Conservation (phyloP, 768 basidiomycete species). For the Lanmaoa rubissima region DNA sequence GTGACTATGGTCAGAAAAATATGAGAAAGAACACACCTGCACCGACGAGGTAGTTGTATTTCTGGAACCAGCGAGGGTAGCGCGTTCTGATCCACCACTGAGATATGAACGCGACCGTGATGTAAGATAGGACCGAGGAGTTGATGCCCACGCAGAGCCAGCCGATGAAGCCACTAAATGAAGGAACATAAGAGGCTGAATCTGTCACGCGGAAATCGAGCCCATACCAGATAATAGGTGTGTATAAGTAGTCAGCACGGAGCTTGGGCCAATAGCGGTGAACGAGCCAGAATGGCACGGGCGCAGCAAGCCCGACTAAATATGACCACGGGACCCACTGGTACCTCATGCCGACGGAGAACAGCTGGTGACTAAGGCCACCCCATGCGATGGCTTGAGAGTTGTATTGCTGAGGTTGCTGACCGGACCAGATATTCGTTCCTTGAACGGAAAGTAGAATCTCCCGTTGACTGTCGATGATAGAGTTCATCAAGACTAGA, state of each 20-base stretch:
- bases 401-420: slow-evolving; percentile 31
- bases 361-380: slow-evolving; percentile 36
- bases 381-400: slow-evolving; percentile 40
- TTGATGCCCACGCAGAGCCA: slow-evolving; percentile 28
- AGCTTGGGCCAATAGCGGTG: slow-evolving; percentile 37
- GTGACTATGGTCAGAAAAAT: no score
- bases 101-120: slow-evolving; percentile 30
- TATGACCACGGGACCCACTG: slow-evolving; percentile 42
- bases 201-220: background rate
- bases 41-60: slow-evolving; percentile 35
- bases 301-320: slow-evolving; percentile 32
- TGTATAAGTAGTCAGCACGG: slow-evolving; percentile 27
- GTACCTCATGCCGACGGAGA: slow-evolving; percentile 30
- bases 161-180: slow-evolving; percentile 18
- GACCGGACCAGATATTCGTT: slow-evolving; percentile 39
- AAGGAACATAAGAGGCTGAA: background rate
- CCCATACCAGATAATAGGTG: slow-evolving; percentile 28
- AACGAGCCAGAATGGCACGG: slow-evolving; percentile 41
- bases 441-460: slow-evolving; percentile 55
- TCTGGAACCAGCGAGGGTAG: slow-evolving; percentile 35
- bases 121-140: slow-evolving; percentile 19
- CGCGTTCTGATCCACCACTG: slow-evolving; percentile 41
- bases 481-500: slow-evolving; percentile 58
- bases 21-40: slow-evolving; percentile 38
- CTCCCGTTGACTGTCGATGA: slow-evolving; percentile 49